phyloP scores from a whole-genome alignment of 2,329 filamentous ascomycete species.

The Lizonia empirigonia region DNA sequence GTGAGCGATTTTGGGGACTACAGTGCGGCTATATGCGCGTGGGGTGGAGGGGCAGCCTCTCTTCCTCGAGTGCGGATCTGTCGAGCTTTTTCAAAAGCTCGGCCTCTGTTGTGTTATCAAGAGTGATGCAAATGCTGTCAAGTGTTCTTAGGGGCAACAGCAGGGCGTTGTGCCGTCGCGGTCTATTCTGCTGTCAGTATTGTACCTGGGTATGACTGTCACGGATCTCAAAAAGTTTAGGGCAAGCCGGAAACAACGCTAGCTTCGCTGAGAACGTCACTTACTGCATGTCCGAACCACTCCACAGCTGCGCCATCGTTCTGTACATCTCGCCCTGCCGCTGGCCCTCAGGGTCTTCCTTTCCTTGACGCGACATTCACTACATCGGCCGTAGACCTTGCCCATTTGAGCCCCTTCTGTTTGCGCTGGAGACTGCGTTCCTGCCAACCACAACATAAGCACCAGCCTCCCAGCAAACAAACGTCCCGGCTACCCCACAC shows the following conservation, averaged over 20 bases:
- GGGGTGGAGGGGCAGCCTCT: constrained; percentile 31
- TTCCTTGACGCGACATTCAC: constrained; percentile 5
- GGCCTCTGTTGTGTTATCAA: background rate
- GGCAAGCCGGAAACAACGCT: constrained; percentile 3
- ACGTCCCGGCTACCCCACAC: constrained; percentile 13
- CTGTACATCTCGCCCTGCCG: constrained; percentile 15
- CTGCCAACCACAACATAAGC: constrained; percentile 17
- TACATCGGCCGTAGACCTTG: constrained; percentile 2
- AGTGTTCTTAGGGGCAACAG: background rate
- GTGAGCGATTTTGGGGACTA: constrained; percentile 1
- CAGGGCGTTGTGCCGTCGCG: background rate
- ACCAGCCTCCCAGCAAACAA: constrained; percentile 17
- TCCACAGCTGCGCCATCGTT: constrained; percentile 17
- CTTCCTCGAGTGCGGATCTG: background rate
- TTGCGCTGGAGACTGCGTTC: constrained; percentile 7
- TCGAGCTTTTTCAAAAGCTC: background rate
- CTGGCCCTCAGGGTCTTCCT: constrained; percentile 18
- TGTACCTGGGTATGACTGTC: constrained; percentile 7
- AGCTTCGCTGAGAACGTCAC: constrained; percentile 8
- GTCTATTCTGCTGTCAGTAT: constrained; percentile 4
- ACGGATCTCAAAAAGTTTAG: background rate
- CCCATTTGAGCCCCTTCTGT: constrained; percentile 4
- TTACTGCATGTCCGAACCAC: constrained; percentile 9
- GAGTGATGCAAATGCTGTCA: background rate
- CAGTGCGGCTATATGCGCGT: constrained; percentile 18